phyloP scores from a whole-genome alignment of 2,329 filamentous ascomycete species.

The Penicillium oxalicum region DNA sequence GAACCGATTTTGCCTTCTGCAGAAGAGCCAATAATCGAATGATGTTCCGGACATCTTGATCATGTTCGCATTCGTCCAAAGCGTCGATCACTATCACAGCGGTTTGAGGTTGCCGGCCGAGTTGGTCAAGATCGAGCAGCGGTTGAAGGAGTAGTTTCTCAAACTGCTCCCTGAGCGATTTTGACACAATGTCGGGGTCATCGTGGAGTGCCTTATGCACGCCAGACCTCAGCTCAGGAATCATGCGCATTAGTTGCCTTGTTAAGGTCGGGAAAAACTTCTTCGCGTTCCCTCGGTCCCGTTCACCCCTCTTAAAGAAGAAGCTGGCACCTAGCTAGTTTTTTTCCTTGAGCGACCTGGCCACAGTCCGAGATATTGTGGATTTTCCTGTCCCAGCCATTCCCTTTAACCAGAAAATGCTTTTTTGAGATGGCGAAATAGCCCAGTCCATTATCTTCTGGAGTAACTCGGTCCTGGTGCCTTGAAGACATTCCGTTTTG shows the following conservation, averaged over 20 bases:
- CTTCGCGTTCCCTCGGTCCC: constrained; percentile 29
- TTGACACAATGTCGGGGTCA: constrained; percentile 20
- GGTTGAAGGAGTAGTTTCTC: constrained; percentile 22
- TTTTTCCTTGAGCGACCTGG: background rate
- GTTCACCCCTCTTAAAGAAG: no score
- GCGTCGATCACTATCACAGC: constrained; percentile 17
- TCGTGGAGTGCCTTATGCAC: constrained; percentile 17
- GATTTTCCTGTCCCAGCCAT: no score
- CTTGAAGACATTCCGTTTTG: constrained; percentile 19
- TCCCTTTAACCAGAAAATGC: no score
- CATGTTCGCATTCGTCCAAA: constrained; percentile 11
- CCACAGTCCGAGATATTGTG: background rate
- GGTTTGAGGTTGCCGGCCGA: constrained; percentile 1
- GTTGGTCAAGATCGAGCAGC: constrained; percentile 8
- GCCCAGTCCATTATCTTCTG: background rate
- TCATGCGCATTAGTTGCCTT: constrained; percentile 22
- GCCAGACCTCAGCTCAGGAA: constrained; percentile 23
- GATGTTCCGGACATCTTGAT: constrained; percentile 13
- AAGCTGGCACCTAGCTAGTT: background rate
- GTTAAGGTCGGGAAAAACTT: constrained; percentile 38
- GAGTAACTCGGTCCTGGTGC: background rate
- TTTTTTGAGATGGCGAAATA: background rate
- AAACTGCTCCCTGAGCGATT: constrained; percentile 26
- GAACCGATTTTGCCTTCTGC: constrained; percentile 5
- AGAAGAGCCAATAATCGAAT: constrained; percentile 15